These are phyloP conservation scores for Fusarium albidum DNA, from an alignment of 2,329 filamentous ascomycete genomes.

Conservation along the genomic window DNA sequence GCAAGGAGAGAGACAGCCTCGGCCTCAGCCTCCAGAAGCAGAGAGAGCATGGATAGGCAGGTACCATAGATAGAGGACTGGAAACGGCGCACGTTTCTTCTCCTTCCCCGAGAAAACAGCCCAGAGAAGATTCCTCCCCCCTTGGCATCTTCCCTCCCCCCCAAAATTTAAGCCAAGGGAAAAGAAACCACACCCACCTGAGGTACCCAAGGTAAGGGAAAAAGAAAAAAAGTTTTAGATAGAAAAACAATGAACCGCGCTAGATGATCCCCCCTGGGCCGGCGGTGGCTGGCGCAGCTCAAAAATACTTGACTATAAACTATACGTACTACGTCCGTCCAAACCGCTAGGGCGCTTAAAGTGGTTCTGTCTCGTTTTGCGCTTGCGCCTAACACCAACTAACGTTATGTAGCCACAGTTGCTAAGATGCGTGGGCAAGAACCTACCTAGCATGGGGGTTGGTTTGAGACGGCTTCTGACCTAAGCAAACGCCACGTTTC, in stretches of 20 bases:
- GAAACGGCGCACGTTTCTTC: background rate
- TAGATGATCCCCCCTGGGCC: constrained; percentile 23
- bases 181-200: background rate
- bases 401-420: too few species aligned
- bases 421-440: too few species aligned
- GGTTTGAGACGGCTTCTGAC: too few species aligned
- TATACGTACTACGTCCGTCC: background rate
- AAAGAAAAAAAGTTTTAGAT: constrained; percentile 4
- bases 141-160: too few species aligned
- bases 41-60: too few species aligned
- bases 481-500: background rate
- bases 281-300: constrained; percentile 17
- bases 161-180: background rate
- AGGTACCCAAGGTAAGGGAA: background rate
- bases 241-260: background rate
- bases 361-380: too few species aligned
- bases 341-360: too few species aligned
- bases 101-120: background rate
- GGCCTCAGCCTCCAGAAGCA: too few species aligned
- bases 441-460: too few species aligned
- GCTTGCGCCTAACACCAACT: too few species aligned
- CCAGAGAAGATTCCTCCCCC: background rate
- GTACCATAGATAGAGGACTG: too few species aligned
- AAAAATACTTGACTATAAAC: constrained; percentile 5
- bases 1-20: background rate